Evolutionary conservation across 2,329 filamentous ascomycete genomes (phyloP).

Genomic region (Neofusicoccum sp.): DNA sequence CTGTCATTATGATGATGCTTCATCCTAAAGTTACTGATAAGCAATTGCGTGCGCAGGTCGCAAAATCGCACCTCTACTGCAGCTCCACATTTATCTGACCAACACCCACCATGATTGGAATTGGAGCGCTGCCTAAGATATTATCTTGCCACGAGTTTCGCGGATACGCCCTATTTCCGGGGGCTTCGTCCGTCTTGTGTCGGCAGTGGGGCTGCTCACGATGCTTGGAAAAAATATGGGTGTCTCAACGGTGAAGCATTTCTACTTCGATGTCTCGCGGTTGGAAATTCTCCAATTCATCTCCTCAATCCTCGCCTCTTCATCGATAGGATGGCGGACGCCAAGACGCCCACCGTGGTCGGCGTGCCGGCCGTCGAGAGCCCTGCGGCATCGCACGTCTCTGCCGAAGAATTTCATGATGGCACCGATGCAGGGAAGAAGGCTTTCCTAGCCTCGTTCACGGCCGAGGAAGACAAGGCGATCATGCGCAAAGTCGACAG

Average conservation of each 20-base stretch:
- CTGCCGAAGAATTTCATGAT: constrained; percentile 1
- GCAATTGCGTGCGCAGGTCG: background rate
- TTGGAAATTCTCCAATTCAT: background rate
- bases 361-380: background rate
- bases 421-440: constrained; percentile 22
- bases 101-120: background rate
- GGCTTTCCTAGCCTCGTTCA: constrained; percentile 25
- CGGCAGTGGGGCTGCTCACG: background rate
- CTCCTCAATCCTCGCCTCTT: background rate
- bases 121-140: background rate
- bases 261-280: background rate
- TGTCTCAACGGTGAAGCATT: background rate
- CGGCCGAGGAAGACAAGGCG: constrained; percentile 25
- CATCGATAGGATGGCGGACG: background rate
- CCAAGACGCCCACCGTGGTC: background rate
- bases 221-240: background rate
- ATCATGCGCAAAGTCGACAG: constrained; percentile 28
- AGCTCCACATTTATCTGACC: background rate
- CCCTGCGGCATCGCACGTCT: background rate
- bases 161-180: background rate
- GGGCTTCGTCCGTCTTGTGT: background rate
- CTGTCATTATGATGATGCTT: background rate
- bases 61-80: background rate
- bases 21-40: constrained; percentile 1
- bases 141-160: background rate